phyloP scores from a whole-genome alignment of 2,329 filamentous ascomycete species.

The Pseudogymnoascus sp. region DNA sequence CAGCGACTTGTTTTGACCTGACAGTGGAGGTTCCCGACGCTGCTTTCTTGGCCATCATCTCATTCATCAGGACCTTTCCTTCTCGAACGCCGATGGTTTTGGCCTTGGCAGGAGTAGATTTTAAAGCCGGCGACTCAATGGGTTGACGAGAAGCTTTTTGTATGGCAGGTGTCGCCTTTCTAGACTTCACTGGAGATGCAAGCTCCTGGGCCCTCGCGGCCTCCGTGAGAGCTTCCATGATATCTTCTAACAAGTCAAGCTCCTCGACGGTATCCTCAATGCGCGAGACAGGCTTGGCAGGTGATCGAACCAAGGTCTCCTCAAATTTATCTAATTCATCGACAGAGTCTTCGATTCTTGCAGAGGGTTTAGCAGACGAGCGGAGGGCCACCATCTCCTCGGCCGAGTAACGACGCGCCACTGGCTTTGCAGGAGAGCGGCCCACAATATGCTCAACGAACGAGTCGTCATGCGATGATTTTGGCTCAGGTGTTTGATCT shows the following conservation, averaged over 20 bases:
- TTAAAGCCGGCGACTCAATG: neutral
- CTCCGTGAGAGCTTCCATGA: conserved; percentile 39
- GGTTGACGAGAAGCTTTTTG: neutral
- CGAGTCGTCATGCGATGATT: conserved; percentile 24
- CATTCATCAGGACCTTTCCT: conserved; percentile 1
- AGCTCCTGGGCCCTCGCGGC: conserved; percentile 23
- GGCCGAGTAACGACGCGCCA: conserved; percentile 16
- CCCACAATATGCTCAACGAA: conserved; percentile 32
- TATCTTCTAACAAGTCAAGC: conserved; percentile 52
- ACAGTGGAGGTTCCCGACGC: conserved; percentile 4
- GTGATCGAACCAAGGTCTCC: conserved; percentile 18
- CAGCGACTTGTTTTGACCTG: neutral
- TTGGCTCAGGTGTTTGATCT: neutral
- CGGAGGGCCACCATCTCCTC: conserved; percentile 25
- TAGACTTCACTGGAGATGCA: conserved; percentile 18
- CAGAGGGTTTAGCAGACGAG: conserved; percentile 22
- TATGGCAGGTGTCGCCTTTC: neutral
- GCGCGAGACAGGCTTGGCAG: conserved; percentile 34
- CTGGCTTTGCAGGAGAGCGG: conserved; percentile 16
- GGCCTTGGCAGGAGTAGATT: neutral
- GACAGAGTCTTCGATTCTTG: conserved; percentile 49
- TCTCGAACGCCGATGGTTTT: conserved; percentile 4
- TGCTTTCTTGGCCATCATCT: conserved; percentile 8
- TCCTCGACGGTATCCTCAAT: conserved; percentile 58
- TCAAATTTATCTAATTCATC: conserved; percentile 47